phyloP scores from a whole-genome alignment of 352 stramenopile genomes.

The Phytophthora palmivora region DNA sequence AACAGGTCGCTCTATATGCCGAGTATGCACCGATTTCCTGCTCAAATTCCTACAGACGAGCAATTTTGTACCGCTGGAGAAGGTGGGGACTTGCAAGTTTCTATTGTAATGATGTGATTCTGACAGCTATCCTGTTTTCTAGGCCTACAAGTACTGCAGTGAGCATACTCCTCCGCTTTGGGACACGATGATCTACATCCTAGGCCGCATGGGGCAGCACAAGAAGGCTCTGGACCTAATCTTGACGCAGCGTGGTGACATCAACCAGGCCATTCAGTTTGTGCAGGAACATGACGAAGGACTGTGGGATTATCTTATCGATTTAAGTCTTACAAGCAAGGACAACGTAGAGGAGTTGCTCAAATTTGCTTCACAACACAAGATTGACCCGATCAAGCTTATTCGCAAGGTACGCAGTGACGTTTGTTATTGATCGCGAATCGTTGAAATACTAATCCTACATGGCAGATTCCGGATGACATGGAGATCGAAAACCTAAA shows the following conservation, averaged over 20 bases:
- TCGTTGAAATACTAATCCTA: background rate
- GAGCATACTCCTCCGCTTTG: constrained; percentile 75
- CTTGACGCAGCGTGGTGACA: constrained; percentile 79
- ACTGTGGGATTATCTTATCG: constrained; percentile 87
- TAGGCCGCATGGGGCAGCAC: constrained; percentile 87
- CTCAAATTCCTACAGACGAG: constrained; percentile 84
- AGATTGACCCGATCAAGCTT: constrained; percentile 87
- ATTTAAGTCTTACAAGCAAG: constrained; percentile 78
- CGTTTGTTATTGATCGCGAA: background rate
- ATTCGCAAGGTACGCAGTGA: constrained; percentile 68
- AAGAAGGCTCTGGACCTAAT: constrained; percentile 88
- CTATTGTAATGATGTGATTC: background rate
- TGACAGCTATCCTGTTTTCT: constrained; percentile 1
- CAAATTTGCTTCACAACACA: constrained; percentile 76
- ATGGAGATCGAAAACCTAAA: constrained; percentile 87
- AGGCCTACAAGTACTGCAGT: constrained; percentile 85
- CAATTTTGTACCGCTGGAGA: constrained; percentile 85
- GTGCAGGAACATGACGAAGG: constrained; percentile 79
- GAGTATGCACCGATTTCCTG: constrained; percentile 70
- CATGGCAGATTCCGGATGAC: constrained; percentile 75
- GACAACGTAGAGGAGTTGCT: constrained; percentile 80
- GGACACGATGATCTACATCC: constrained; percentile 90
- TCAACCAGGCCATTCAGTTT: constrained; percentile 87
- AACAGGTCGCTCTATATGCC: constrained; percentile 77
- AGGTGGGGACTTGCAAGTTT: constrained; percentile 32